phyloP scores from a whole-genome alignment of 1,284 basidiomycete species.

The Microstroma glucosiphilum region DNA sequence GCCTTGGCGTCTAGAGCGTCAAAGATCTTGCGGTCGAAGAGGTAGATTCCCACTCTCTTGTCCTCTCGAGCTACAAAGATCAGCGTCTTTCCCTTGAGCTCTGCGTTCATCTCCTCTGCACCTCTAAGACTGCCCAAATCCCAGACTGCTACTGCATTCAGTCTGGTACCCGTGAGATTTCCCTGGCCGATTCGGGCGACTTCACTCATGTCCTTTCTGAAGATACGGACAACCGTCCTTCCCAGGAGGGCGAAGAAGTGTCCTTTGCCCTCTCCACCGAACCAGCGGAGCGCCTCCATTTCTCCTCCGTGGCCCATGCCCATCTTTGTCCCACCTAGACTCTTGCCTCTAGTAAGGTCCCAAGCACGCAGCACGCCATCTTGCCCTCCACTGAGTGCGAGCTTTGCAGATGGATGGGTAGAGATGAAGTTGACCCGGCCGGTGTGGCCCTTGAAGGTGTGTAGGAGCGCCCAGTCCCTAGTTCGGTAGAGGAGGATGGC shows the following conservation, averaged over 20 bases:
- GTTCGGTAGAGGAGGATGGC: slow-evolving; percentile 81
- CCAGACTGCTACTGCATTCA: slow-evolving; percentile 11
- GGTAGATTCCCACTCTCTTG: slow-evolving; percentile 13
- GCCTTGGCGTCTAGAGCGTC: slow-evolving; percentile 17
- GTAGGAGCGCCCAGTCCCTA: slow-evolving; percentile 84
- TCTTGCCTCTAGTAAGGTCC: slow-evolving; percentile 93
- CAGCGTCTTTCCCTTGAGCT: slow-evolving; percentile 30
- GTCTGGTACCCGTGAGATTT: background rate
- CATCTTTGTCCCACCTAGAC: slow-evolving; percentile 72
- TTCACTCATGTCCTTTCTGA: slow-evolving; percentile 39
- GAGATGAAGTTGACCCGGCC: slow-evolving; percentile 82
- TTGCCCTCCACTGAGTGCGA: slow-evolving; percentile 82
- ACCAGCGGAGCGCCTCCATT: slow-evolving; percentile 11
- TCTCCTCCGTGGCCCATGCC: slow-evolving; percentile 40
- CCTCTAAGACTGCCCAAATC: slow-evolving; percentile 25
- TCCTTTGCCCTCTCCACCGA: background rate
- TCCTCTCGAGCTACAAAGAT: slow-evolving; percentile 5
- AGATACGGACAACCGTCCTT: slow-evolving; percentile 34
- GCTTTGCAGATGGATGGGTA: slow-evolving; percentile 83
- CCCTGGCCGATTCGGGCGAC: slow-evolving; percentile 35
- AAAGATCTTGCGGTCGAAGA: background rate
- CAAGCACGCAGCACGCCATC: slow-evolving; percentile 90
- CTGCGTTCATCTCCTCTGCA: slow-evolving; percentile 26
- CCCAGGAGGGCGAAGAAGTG: slow-evolving; percentile 33
- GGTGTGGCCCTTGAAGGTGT: slow-evolving; percentile 83